Conservation (phyloP, 768 basidiomycete genomes). For the Lactarius sanguifluus region DNA sequence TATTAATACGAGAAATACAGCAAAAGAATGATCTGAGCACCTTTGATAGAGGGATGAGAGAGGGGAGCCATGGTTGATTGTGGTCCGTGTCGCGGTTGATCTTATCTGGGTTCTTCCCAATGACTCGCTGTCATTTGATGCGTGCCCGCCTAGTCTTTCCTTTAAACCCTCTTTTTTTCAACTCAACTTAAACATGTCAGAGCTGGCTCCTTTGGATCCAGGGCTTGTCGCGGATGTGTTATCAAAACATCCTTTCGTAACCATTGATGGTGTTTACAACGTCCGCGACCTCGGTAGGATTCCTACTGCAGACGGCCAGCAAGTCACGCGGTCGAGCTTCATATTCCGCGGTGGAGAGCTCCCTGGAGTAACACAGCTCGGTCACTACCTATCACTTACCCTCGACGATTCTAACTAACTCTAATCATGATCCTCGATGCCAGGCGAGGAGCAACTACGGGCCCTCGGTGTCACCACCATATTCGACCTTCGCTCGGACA, state of each 20-base stretch:
- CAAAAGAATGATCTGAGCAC: slow-evolving; percentile 30
- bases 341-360: slow-evolving; percentile 73
- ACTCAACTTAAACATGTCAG: slow-evolving; percentile 27
- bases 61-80: slow-evolving; percentile 37
- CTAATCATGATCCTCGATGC: not conserved
- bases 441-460: slow-evolving; percentile 59
- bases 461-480: slow-evolving; percentile 64
- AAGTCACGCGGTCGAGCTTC: slow-evolving; percentile 55
- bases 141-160: not conserved
- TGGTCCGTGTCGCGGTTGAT: not conserved
- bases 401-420: not conserved
- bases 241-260: slow-evolving; percentile 68
- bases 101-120: slow-evolving; percentile 4
- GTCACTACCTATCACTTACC: slow-evolving; percentile 38
- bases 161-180: not conserved
- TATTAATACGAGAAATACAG: not conserved
- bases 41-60: slow-evolving; percentile 40
- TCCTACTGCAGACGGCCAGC: slow-evolving; percentile 45
- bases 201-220: slow-evolving; percentile 66
- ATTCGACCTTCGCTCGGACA: slow-evolving; percentile 79
- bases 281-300: slow-evolving; percentile 71
- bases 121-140: not conserved
- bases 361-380: slow-evolving; percentile 66
- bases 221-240: slow-evolving; percentile 60
- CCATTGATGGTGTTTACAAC: slow-evolving; percentile 72